Conservation (phyloP, 129 eudicot species). For the Flaveria ramosissima region DNA sequence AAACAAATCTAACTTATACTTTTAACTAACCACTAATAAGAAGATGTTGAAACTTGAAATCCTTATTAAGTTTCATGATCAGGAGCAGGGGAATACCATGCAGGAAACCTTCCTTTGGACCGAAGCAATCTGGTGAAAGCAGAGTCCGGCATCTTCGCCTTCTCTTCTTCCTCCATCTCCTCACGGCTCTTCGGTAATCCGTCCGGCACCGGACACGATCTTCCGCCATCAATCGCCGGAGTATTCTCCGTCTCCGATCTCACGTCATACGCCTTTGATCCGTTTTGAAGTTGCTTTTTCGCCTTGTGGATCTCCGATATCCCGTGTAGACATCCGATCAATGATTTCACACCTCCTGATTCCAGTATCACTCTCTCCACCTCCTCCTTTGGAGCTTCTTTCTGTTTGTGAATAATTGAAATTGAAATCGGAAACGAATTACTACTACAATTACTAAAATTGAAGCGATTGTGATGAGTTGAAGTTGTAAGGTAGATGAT, state of each 20-base stretch:
- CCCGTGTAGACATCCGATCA: conserved; percentile 37
- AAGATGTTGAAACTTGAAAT: not conserved
- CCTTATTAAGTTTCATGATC: conserved; percentile 31
- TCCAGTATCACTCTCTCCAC: conserved; percentile 41
- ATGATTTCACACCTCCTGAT: conserved; percentile 38
- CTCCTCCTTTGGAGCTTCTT: conserved; percentile 42
- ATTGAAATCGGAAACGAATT: not conserved
- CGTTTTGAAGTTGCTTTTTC: conserved; percentile 23
- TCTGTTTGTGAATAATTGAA: conserved; percentile 13
- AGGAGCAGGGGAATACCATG: conserved; percentile 44
- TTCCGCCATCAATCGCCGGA: not conserved
- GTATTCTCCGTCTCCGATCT: conserved; percentile 21
- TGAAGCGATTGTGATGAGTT: too few species aligned
- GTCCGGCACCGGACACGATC: conserved; percentile 31
- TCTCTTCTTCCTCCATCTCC: conserved; percentile 45
- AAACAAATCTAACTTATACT: not conserved
- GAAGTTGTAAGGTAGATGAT: not conserved
- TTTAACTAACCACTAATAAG: not conserved
- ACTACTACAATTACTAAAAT: not conserved
- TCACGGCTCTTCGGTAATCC: conserved; percentile 38
- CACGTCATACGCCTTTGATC: not conserved
- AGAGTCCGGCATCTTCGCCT: conserved; percentile 38
- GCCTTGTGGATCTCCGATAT: conserved; percentile 36
- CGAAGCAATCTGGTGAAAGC: conserved; percentile 43
- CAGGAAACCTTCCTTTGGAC: conserved; percentile 39